phyloP scores from a whole-genome alignment of 306 rosid genomes.

The Cicer yamashitae region DNA sequence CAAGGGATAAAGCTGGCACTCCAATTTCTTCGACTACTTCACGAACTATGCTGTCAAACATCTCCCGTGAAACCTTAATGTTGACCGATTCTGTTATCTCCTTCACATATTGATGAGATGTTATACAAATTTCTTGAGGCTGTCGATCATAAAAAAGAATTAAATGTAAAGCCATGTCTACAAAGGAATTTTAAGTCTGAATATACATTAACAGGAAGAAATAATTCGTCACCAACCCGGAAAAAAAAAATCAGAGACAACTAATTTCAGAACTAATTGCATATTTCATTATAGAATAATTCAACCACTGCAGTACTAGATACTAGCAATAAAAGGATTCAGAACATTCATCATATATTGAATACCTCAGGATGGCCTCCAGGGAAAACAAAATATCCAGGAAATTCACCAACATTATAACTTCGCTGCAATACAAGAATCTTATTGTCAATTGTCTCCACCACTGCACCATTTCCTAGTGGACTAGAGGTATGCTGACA shows the following conservation, averaged over 20 bases:
- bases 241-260: conserved; percentile 26
- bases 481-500: conserved; percentile 94
- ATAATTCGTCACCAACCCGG: conserved; percentile 13
- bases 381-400: conserved; percentile 92
- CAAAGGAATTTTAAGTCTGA: conserved; percentile 14
- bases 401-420: conserved; percentile 89
- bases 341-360: conserved; percentile 12
- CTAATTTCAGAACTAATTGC: conserved; percentile 27
- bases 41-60: conserved; percentile 89
- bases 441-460: conserved; percentile 79
- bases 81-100: conserved; percentile 58
- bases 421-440: conserved; percentile 83
- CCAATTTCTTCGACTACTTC: conserved; percentile 99
- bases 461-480: conserved; percentile 93
- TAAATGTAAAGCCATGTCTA: conserved; percentile 33
- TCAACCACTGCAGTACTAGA: conserved; percentile 22
- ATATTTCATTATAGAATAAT: conserved; percentile 13
- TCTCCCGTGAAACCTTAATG: conserved; percentile 67
- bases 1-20: conserved; percentile 82
- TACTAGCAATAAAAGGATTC: conserved; percentile 20
- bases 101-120: conserved; percentile 55
- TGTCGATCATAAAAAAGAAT: conserved; percentile 52
- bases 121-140: conserved; percentile 84
- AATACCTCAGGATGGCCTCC: conserved; percentile 99
- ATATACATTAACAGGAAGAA: conserved; percentile 18